Percentiles rank a stretch among this genome's conserved stretches.
phyloP scores from a whole-genome alignment of 148 eudicot species.

The Agrostemma githago region DNA sequence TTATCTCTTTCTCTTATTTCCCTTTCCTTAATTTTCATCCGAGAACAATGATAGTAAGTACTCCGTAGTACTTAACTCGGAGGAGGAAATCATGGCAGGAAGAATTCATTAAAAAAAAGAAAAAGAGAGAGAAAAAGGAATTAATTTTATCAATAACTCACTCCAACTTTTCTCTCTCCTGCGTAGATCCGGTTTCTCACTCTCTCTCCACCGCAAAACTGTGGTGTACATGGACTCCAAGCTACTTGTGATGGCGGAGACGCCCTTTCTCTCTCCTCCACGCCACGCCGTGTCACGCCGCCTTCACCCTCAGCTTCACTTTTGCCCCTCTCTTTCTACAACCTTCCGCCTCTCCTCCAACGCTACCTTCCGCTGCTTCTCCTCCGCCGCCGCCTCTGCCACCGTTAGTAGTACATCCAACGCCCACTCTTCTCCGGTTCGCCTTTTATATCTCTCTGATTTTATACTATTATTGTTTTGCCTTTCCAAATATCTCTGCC shows the following conservation, averaged over 20 bases:
- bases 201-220: neutral
- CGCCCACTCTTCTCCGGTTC: constrained; percentile 25
- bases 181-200: neutral
- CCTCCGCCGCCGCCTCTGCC: constrained; percentile 11
- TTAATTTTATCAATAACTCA: neutral
- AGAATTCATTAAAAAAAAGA: no score
- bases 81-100: no score
- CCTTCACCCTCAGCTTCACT: constrained; percentile 21
- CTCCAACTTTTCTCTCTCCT: neutral
- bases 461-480: no score
- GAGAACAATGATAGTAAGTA: no score
- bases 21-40: no score
- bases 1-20: no score
- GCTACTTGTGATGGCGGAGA: constrained; percentile 26
- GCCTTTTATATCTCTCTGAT: neutral
- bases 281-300: constrained; percentile 16
- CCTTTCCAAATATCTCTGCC: no score
- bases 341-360: constrained; percentile 14
- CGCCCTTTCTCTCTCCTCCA: constrained; percentile 24
- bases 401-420: constrained; percentile 20
- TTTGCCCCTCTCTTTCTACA: constrained; percentile 26
- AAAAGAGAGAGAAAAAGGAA: no score
- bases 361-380: constrained; percentile 12
- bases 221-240: constrained; percentile 35
- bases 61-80: no score